Evolutionary conservation across 2,329 filamentous ascomycete genomes (phyloP).

Genomic region (Fusarium sp.): DNA sequence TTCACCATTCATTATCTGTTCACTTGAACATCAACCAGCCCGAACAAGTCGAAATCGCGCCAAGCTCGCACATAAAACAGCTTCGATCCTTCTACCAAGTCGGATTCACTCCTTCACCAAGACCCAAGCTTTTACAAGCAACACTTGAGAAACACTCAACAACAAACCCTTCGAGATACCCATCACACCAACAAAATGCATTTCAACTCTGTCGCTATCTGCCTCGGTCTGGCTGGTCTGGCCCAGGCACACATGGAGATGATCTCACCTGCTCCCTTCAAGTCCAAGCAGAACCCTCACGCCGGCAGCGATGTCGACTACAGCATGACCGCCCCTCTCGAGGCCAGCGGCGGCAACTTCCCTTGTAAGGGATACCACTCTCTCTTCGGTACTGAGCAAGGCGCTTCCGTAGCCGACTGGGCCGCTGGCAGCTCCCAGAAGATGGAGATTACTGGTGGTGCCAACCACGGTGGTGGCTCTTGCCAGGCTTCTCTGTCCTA

Average conservation of each 20-base stretch:
- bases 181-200: slow-evolving; percentile 52
- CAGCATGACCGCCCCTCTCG: slow-evolving; percentile 76
- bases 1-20: slow-evolving; percentile 32
- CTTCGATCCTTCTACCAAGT: slow-evolving; percentile 23
- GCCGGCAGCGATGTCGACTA: slow-evolving; percentile 69
- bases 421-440: slow-evolving; percentile 70
- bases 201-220: slow-evolving; percentile 51
- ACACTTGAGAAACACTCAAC: slow-evolving; percentile 17
- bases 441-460: slow-evolving; percentile 71
- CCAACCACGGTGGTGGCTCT: slow-evolving; percentile 75
- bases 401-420: slow-evolving; percentile 69
- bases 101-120: slow-evolving; percentile 20
- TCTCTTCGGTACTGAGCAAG: slow-evolving; percentile 60
- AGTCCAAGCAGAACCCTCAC: slow-evolving; percentile 64
- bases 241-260: slow-evolving; percentile 68
- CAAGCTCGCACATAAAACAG: slow-evolving; percentile 27
- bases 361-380: slow-evolving; percentile 77
- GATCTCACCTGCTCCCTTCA: slow-evolving; percentile 62
- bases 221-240: slow-evolving; percentile 57
- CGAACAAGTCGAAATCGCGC: slow-evolving; percentile 10
- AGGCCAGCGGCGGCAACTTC: slow-evolving; percentile 70
- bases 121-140: slow-evolving; percentile 15
- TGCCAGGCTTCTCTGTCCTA: slow-evolving; percentile 82
- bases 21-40: slow-evolving; percentile 34
- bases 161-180: slow-evolving; percentile 25